Conservation (phyloP, 345 rosid species). For the Pugionium dolabratum region DNA sequence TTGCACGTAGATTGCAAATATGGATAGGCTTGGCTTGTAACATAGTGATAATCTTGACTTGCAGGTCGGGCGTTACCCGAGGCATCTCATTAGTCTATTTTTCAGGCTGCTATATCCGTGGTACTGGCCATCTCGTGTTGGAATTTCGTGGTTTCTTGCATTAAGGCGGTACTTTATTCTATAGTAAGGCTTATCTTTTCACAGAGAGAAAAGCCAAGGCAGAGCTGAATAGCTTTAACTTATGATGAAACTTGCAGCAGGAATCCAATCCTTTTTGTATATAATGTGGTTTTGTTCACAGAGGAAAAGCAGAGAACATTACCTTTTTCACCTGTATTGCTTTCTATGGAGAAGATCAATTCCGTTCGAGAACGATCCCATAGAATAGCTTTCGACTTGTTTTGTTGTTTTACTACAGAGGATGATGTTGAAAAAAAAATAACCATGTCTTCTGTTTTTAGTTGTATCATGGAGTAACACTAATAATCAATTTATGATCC, state of each 20-base stretch:
- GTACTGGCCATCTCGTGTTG: constrained; percentile 99
- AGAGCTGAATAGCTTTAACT: constrained; percentile 26
- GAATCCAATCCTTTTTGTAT: constrained; percentile 30
- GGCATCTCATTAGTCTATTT: constrained; percentile 93
- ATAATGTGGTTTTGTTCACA: constrained; percentile 24
- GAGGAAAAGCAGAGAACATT: constrained; percentile 22
- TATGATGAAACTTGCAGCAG: constrained; percentile 24
- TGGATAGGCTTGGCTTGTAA: constrained; percentile 19
- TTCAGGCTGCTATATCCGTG: constrained; percentile 93
- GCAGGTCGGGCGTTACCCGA: constrained; percentile 93
- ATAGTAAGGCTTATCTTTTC: constrained; percentile 54
- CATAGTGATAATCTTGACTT: constrained; percentile 9
- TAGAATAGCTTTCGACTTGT: constrained; percentile 20
- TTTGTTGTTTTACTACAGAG: constrained; percentile 35
- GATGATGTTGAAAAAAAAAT: not conserved
- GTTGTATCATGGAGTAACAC: not conserved
- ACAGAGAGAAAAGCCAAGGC: constrained; percentile 54
- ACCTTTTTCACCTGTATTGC: constrained; percentile 9
- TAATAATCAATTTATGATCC: no score
- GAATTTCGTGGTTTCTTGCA: constrained; percentile 76
- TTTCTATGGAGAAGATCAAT: constrained; percentile 6
- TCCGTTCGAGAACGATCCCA: constrained; percentile 15
- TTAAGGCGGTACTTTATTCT: constrained; percentile 59
- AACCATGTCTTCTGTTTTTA: not conserved
- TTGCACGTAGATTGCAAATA: constrained; percentile 3